Evolutionary conservation across 176 grass and related monocot species (phyloP).

Genomic region (Ensete ventricosum): DNA sequence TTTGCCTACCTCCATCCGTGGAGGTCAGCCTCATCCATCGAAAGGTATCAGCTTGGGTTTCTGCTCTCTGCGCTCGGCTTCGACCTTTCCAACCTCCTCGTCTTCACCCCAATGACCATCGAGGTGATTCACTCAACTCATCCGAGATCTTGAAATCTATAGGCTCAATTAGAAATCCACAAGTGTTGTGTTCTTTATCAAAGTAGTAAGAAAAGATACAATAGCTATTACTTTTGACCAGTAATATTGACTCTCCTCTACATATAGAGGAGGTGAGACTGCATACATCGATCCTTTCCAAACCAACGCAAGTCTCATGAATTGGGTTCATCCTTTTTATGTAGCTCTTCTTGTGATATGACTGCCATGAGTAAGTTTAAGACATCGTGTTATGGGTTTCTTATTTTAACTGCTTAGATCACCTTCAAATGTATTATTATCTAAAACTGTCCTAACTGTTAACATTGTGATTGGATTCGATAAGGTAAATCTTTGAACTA

Average conservation of each 20-base stretch:
- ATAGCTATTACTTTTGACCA: background rate
- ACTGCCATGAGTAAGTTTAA: background rate
- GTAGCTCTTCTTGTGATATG: background rate
- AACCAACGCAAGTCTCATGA: too few relatives aligned
- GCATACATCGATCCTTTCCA: too few relatives aligned
- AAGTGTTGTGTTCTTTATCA: background rate
- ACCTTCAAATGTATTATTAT: background rate
- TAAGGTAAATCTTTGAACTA: too few relatives aligned
- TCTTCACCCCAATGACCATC: constrained; percentile 94
- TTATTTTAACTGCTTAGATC: background rate
- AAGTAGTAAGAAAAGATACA: too few relatives aligned
- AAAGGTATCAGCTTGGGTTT: constrained; percentile 87
- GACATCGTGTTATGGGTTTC: background rate
- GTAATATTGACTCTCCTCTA: background rate
- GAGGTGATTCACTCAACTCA: constrained; percentile 37
- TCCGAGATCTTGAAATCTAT: background rate
- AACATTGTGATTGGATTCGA: background rate
- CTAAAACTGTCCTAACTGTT: background rate
- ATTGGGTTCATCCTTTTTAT: background rate
- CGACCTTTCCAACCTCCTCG: constrained; percentile 77
- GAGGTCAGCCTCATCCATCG: constrained; percentile 51
- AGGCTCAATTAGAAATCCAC: background rate
- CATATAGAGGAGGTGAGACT: too few relatives aligned
- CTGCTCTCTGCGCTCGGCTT: constrained; percentile 67
- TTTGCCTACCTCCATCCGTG: constrained; percentile 94